phyloP scores from a whole-genome alignment of 31 red algal species.

The Endocladia muricata region DNA sequence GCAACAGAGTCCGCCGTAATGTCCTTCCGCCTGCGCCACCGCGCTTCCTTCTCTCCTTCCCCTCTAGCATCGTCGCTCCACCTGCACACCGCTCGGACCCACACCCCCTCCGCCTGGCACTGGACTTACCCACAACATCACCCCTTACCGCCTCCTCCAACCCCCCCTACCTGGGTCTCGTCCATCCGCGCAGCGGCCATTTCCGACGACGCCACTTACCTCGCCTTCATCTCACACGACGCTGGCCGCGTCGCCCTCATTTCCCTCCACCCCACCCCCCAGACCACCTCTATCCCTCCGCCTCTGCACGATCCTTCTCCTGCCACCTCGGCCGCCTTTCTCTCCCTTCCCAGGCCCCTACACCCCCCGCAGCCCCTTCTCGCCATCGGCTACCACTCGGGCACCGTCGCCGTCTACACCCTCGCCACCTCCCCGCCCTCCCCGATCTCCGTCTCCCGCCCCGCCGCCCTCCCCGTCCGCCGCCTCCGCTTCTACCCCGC shows the following conservation, averaged over 20 bases:
- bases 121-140: constrained; percentile 49
- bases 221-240: constrained; percentile 47
- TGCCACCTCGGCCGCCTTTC: not conserved
- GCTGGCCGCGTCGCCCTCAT: constrained; percentile 30
- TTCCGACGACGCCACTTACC: constrained; percentile 34
- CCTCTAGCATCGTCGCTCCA: constrained; percentile 19
- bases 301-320: not conserved
- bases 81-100: constrained; percentile 29
- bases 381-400: constrained; percentile 7
- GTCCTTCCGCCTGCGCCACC: constrained; percentile 50
- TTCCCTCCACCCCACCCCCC: not conserved
- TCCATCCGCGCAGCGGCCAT: constrained; percentile 42
- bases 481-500: constrained; percentile 31
- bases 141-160: constrained; percentile 16
- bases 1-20: not conserved
- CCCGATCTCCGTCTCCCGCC: constrained; percentile 15
- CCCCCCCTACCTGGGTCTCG: constrained; percentile 35
- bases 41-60: constrained; percentile 28
- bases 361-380: not conserved
- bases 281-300: not conserved
- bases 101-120: constrained; percentile 32
- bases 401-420: not conserved
- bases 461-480: constrained; percentile 33
- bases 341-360: not conserved
- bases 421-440: not conserved